These are phyloP conservation scores for Acanthamoeba divionensis DNA, from an alignment of 208 protist genomes.

Conservation along the genomic window DNA sequence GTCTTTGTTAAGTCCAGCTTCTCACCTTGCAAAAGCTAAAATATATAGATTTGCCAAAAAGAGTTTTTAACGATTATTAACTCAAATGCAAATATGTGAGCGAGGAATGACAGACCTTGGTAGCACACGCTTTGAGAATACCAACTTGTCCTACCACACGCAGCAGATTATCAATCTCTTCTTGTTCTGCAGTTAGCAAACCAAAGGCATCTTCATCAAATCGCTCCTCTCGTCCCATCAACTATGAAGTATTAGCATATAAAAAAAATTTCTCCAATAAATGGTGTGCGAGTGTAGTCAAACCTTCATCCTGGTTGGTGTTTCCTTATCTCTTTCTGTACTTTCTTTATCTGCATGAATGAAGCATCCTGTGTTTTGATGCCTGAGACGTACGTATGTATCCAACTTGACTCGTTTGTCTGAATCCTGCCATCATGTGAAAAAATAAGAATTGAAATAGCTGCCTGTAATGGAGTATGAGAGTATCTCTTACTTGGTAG, in stretches of 20 bases:
- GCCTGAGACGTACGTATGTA: background rate
- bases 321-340: background rate
- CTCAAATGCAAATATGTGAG: no score
- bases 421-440: no score
- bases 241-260: no score
- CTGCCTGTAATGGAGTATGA: no score
- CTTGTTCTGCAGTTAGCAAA: background rate
- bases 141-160: background rate
- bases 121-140: background rate
- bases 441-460: no score
- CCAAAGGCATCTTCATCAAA: slow-evolving; percentile 43
- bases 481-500: background rate
- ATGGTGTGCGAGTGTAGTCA: no score
- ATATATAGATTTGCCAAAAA: no score
- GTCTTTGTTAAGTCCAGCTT: slow-evolving; percentile 34
- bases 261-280: no score
- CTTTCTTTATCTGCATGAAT: background rate
- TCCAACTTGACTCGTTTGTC: slow-evolving; percentile 35
- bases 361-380: slow-evolving; percentile 29
- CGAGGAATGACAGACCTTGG: background rate
- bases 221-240: background rate
- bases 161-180: slow-evolving; percentile 47
- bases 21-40: slow-evolving; percentile 18
- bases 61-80: no score
- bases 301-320: slow-evolving; percentile 11